Conservation (phyloP, 805 yeast species). For the Starmerella sp. region DNA sequence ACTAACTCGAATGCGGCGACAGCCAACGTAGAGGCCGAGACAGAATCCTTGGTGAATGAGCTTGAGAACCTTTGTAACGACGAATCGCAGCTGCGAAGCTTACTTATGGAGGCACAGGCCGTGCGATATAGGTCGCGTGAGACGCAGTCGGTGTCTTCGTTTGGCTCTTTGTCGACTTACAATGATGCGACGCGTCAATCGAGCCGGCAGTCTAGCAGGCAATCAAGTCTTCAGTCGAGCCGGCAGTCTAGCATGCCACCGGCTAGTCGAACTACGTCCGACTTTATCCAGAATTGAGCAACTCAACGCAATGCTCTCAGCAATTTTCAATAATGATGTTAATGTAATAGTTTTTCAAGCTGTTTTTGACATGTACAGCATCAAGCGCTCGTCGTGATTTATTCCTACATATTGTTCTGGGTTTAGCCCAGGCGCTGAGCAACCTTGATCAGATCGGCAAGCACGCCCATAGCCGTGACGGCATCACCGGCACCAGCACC, state of each 20-base stretch:
- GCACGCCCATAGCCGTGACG: constrained; percentile 77
- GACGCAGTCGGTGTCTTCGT: background rate
- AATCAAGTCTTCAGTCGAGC: background rate
- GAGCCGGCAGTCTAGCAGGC: constrained; percentile 1
- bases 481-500: constrained; percentile 90
- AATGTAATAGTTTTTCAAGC: no score
- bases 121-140: background rate
- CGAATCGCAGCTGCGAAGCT: background rate
- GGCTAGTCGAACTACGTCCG: background rate
- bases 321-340: background rate
- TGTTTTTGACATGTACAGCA: background rate
- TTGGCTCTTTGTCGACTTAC: background rate
- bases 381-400: no score
- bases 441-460: constrained; percentile 84
- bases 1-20: constrained; percentile 11
- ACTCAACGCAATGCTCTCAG: background rate
- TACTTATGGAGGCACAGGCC: constrained; percentile 12
- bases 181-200: background rate
- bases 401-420: no score
- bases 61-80: constrained; percentile 8
- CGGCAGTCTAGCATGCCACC: background rate
- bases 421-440: constrained; percentile 41
- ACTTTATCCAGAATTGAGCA: background rate
- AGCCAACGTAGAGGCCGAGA: constrained; percentile 16
- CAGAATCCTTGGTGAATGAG: constrained; percentile 11